These are phyloP conservation scores for Candida maesae DNA, from an alignment of 805 yeast species.

Conservation along the genomic window DNA sequence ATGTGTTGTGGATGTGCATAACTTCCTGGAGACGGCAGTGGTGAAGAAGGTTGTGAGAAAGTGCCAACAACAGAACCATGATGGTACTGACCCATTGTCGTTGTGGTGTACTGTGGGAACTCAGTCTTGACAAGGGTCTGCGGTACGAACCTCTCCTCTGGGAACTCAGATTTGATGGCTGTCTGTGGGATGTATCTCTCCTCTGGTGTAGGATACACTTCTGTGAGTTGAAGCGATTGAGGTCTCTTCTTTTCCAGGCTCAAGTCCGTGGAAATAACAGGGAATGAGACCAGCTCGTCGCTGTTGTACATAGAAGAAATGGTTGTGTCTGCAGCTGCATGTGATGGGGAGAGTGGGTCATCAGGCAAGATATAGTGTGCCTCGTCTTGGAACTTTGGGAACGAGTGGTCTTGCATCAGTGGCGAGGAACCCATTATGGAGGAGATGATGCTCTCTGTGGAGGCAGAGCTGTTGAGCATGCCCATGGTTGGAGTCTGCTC, in stretches of 20 bases:
- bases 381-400: background rate
- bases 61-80: background rate
- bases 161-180: conserved; percentile 4
- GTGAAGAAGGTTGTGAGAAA: conserved; percentile 9
- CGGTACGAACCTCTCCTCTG: too few species aligned
- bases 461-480: background rate
- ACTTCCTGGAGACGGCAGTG: conserved; percentile 2
- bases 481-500: conserved; percentile 2
- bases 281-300: conserved; percentile 7
- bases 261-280: conserved; percentile 10
- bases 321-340: background rate
- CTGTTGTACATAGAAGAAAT: background rate
- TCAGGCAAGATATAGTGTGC: background rate
- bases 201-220: conserved; percentile 15
- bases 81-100: background rate
- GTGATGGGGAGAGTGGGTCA: background rate
- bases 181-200: conserved; percentile 11
- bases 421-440: conserved; percentile 1
- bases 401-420: background rate
- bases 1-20: background rate
- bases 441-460: background rate
- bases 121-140: conserved; percentile 5
- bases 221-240: conserved; percentile 5
- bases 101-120: conserved; percentile 7
- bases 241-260: conserved; percentile 10